phyloP scores from a whole-genome alignment of 129 eudicot genomes.

The Centella asiatica region DNA sequence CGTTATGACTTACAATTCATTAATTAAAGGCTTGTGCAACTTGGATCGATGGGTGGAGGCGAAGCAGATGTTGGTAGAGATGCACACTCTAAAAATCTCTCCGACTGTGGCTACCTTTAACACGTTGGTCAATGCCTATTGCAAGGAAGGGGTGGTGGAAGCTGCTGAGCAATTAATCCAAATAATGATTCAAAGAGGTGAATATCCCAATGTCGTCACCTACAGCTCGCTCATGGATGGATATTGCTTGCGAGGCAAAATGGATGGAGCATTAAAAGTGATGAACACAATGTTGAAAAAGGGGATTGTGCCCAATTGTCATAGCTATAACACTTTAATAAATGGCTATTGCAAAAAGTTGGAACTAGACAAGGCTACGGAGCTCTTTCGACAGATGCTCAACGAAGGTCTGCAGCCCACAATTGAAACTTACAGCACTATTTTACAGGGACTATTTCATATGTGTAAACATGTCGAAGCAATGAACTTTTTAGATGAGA shows the following conservation, averaged over 20 bases:
- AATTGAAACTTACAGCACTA: no score
- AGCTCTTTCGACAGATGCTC: no score
- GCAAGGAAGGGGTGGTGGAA: not conserved
- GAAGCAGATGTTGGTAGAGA: not conserved
- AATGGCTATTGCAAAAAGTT: no score
- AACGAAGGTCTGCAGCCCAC: no score
- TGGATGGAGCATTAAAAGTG: not conserved
- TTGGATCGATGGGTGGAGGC: not conserved
- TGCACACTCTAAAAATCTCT: not conserved
- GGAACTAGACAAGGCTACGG: no score
- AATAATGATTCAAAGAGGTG: not conserved
- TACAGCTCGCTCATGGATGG: not conserved
- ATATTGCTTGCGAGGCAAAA: not conserved
- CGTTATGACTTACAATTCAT: not conserved
- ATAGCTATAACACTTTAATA: no score
- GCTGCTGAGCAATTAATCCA: not conserved
- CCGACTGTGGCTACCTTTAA: not conserved
- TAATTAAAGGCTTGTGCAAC: constrained; percentile 4
- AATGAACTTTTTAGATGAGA: no score
- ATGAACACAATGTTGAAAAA: not conserved
- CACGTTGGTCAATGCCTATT: not conserved
- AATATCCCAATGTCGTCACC: not conserved
- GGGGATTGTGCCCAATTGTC: not conserved
- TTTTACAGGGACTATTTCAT: no score
- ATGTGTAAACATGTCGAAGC: no score